These are phyloP conservation scores for Rugonectria rugulosa DNA, from an alignment of 2,329 filamentous ascomycete species.

Conservation along the genomic window DNA sequence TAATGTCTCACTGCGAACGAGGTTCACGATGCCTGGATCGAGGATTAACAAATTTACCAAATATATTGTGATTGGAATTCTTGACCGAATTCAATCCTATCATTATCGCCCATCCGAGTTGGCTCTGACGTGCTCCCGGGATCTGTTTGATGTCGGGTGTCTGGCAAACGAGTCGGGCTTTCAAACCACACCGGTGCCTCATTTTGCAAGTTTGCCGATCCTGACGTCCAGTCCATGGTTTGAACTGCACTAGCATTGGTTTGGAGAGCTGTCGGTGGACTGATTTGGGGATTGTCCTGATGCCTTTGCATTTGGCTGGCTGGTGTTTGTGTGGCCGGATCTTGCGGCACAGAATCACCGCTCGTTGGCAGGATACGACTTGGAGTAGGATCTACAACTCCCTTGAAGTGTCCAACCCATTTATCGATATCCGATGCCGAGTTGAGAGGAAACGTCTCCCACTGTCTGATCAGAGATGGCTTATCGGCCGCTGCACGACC, in stretches of 20 bases:
- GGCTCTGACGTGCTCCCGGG: neutral
- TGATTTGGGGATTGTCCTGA: too few relatives aligned
- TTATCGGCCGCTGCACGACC: neutral
- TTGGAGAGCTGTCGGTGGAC: too few relatives aligned
- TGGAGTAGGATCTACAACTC: too few relatives aligned
- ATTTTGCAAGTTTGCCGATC: neutral
- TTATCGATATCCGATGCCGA: neutral
- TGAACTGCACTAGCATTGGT: too few relatives aligned
- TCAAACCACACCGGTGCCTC: neutral
- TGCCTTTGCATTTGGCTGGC: too few relatives aligned
- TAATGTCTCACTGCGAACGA: neutral
- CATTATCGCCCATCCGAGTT: neutral
- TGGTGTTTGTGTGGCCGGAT: too few relatives aligned
- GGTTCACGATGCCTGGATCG: neutral
- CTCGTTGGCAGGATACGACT: too few relatives aligned
- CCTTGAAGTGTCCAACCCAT: conserved; percentile 4
- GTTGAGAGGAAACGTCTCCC: conserved; percentile 6
- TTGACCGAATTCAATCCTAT: neutral
- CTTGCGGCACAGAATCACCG: too few relatives aligned
- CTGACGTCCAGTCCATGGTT: neutral
- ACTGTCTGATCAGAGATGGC: neutral
- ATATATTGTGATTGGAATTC: conserved; percentile 3
- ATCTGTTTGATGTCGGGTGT: neutral
- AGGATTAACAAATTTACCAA: neutral
- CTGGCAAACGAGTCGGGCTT: neutral